phyloP scores from a whole-genome alignment of 805 yeast genomes.

The Yamadazyma tumulicola region DNA sequence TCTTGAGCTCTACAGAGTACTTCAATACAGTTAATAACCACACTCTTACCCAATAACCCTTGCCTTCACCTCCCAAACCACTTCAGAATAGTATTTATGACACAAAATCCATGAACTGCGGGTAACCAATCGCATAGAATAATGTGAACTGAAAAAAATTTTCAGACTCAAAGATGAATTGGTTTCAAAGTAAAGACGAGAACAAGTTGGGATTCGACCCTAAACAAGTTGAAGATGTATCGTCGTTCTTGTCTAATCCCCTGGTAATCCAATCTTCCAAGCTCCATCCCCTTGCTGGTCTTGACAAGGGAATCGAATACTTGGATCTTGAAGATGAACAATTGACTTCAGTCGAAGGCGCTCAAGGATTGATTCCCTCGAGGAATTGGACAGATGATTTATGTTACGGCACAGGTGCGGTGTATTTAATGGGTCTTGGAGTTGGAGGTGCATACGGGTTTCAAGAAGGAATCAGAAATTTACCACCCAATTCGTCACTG shows the following conservation, averaged over 20 bases:
- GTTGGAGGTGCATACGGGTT: conserved; percentile 88
- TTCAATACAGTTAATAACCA: too few species aligned
- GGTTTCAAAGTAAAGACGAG: conserved; percentile 38
- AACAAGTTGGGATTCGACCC: conserved; percentile 61
- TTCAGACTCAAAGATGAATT: conserved; percentile 14
- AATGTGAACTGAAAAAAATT: conserved; percentile 1
- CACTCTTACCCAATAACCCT: too few species aligned
- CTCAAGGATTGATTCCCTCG: conserved; percentile 89
- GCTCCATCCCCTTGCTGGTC: conserved; percentile 90
- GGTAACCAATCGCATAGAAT: neutral
- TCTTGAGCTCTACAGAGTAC: too few species aligned
- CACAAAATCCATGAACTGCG: conserved; percentile 1
- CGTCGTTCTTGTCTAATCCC: conserved; percentile 57
- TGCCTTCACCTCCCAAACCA: neutral
- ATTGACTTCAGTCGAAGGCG: conserved; percentile 73
- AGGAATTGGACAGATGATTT: conserved; percentile 97
- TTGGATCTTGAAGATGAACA: conserved; percentile 82
- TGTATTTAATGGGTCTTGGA: conserved; percentile 82
- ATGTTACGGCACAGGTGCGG: conserved; percentile 97
- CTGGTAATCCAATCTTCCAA: conserved; percentile 57
- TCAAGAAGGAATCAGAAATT: conserved; percentile 75
- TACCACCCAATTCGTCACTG: conserved; percentile 73
- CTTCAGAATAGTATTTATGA: too few species aligned
- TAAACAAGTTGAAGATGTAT: conserved; percentile 57
- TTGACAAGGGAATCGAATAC: conserved; percentile 85